Conservation (phyloP, 2,329 filamentous ascomycete species). For the Penicillium sp. region DNA sequence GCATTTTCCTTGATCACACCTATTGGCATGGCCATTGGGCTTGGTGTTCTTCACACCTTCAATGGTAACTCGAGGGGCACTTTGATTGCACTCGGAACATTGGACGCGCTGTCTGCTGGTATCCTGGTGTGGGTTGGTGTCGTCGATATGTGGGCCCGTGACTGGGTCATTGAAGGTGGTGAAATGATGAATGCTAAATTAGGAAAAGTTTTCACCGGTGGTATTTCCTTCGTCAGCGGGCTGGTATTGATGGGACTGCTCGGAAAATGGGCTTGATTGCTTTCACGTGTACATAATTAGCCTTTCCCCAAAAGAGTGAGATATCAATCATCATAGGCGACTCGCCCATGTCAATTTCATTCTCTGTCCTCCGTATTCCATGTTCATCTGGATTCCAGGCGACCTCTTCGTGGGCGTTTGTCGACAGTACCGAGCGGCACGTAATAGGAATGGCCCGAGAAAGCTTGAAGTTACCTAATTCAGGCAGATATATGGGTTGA, state of each 20-base stretch:
- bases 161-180: conserved; percentile 64
- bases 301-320: background rate
- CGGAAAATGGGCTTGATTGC: conserved; percentile 66
- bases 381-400: background rate
- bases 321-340: background rate
- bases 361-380: background rate
- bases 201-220: conserved; percentile 50
- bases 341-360: background rate
- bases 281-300: background rate
- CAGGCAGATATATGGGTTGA: too few species aligned
- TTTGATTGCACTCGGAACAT: conserved; percentile 67
- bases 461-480: too few species aligned
- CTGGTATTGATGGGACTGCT: conserved; percentile 69
- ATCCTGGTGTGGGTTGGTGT: conserved; percentile 77
- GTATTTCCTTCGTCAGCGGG: conserved; percentile 57
- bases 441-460: background rate
- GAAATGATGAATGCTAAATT: conserved; percentile 55
- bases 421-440: background rate
- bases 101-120: conserved; percentile 71
- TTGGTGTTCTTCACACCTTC: conserved; percentile 66
- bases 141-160: conserved; percentile 74
- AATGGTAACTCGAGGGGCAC: conserved; percentile 70
- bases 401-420: background rate
- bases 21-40: conserved; percentile 75
- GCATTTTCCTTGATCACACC: conserved; percentile 71